Base-by-base conservation (phyloP, 495 filamentous ascomycete genomes). In the Lasiosphaeriaceae sp. region DNA sequence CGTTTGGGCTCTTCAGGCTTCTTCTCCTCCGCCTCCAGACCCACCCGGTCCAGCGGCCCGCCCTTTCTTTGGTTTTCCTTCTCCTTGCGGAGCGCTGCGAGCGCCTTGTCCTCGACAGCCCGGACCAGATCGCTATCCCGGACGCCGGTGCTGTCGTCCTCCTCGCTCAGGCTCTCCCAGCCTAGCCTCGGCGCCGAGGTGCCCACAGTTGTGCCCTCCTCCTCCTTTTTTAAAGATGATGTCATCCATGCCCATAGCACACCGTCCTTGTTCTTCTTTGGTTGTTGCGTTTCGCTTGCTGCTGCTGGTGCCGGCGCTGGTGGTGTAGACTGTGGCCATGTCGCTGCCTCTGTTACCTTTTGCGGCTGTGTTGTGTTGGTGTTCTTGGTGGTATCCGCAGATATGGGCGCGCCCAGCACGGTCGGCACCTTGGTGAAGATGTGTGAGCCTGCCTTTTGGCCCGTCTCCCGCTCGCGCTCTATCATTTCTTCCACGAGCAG, bases 171-270 rank as follows among this genome's bases (percentile, higher is more conserved):
- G 29, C 62, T 61, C 64, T 74, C 72, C 37, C 62, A 68, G 14
- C 71, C 71, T 19, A 74, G 57, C 20, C 68, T 66, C 55, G 57
- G 50, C 53, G 72, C 60, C 26, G 71, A 63, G n/a, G 59, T 64
- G 9, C 62, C 57, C 11, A 54, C 35, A 54, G 69, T 57, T 22
- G 70, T 65, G 41, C 68, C 75, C 29, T 81, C 79, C 21, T 84
- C 77, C 52, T 89, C 86, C 57, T 82, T 80, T 69, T 84, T 83
- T 43, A 90, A 58, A 17, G 71, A 71, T 12, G 69, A 62, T 19
- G 75, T 74, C 41, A 78, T 54, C 76, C 75, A 79, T 35, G 47
- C 22, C 62, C 61, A 65, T 20, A 72, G 29, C 43, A 63, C 59
- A n/a, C 56, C 41, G 8, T 9, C 21, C 12, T 41, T 45, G 23